Evolutionary conservation across 306 rosid species (phyloP), one percentile per base, ranked within the genome.

Genomic region (Geum urbanum): DNA sequence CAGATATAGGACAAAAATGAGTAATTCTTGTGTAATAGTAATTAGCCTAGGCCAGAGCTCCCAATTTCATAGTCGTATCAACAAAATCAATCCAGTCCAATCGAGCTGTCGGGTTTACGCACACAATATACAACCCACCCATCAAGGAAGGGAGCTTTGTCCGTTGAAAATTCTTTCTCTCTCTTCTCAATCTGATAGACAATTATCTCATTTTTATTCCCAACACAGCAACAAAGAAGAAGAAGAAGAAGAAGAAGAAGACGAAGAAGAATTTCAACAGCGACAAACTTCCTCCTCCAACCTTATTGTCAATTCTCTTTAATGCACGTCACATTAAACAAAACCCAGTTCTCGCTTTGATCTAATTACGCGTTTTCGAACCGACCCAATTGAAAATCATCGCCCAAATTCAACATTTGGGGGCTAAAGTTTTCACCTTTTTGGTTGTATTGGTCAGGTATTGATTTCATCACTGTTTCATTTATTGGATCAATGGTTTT

Each of bases 361-460:
- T 32, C 32, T 61, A 58, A 70, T 44, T 47, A 44, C 56, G 54
- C 19, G 66, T 70, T 56, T 70, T 27, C 45, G 56, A 70, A 55
- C 53, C 24, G 15, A 60, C 39, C 63, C 41, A 22, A 69, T 54
- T 40, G 37, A 19, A n/a, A 14, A 39, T 18, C 1, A 1, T 0
- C 24, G 7, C 54, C 35, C 14, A 56, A 20, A 69, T 44, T 24
- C n/a, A 16, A 6, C 12, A 9, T 70, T 27, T 44, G 39, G 66
- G 63, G 43, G n/a, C 16, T 1, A 45, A 8, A 13, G 73, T 9
- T 69, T 44, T 69, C 18, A 40, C 22, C 66, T 44, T 22, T 52
- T 9, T 35, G 9, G 50, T 1, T 7, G 12, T 8, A 22, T 1
- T 40, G 39, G 39, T 46, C 54, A 54, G 74, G 74, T 70, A 15